Percentiles rank a stretch among this genome's conserved stretches.
These are phyloP conservation scores for Lathyrus tuberosus DNA, from an alignment of 306 rosid species.

Conservation along the genomic window DNA sequence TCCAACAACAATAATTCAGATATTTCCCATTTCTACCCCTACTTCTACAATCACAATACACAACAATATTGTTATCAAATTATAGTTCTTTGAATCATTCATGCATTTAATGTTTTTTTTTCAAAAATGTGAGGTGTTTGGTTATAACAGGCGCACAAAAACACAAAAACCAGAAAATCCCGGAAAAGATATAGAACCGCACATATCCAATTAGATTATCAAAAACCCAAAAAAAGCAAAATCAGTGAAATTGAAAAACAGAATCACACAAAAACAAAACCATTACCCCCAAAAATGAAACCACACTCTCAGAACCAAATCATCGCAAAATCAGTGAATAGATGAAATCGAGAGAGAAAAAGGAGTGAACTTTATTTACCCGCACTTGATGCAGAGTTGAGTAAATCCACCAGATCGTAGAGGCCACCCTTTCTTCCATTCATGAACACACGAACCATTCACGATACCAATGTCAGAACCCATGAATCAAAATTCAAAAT, in stretches of 20 bases:
- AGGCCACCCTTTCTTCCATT: constrained; percentile 92
- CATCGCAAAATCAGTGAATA: constrained; percentile 34
- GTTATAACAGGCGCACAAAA: neutral
- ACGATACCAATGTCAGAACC: constrained; percentile 67
- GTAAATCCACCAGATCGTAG: constrained; percentile 90
- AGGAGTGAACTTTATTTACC: constrained; percentile 54
- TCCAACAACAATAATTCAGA: constrained; percentile 3
- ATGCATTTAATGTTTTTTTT: too few relatives aligned
- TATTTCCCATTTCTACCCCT: constrained; percentile 25
- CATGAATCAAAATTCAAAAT: constrained; percentile 63
- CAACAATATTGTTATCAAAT: neutral
- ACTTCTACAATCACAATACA: constrained; percentile 15
- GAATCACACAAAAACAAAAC: neutral
- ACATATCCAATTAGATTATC: constrained; percentile 32
- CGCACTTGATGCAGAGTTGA: constrained; percentile 83
- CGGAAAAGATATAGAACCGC: constrained; percentile 10
- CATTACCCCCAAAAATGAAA: constrained; percentile 43
- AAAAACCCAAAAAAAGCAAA: constrained; percentile 32
- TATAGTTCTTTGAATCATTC: constrained; percentile 18
- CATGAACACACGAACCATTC: constrained; percentile 61
- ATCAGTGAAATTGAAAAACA: constrained; percentile 32
- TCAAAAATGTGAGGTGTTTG: constrained; percentile 30
- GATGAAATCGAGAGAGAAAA: constrained; percentile 31
- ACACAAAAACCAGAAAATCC: constrained; percentile 27
- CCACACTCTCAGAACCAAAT: constrained; percentile 35